Conservation (phyloP, 192 early-diverging fungal species). For the Backusella psychrophila region DNA sequence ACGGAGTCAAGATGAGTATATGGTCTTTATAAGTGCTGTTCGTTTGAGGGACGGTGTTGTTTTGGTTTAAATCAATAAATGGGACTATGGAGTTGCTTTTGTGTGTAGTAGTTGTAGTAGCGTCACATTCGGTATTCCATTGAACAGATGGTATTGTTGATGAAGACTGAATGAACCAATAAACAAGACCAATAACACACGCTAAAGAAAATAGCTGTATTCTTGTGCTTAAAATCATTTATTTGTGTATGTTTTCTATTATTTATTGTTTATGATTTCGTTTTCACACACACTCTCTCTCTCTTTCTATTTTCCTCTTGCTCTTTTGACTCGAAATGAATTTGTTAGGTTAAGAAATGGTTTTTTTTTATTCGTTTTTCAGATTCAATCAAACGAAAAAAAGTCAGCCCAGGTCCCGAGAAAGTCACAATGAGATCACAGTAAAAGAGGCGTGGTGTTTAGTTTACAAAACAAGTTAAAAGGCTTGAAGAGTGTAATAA, state of each 20-base stretch:
- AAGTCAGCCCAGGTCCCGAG: background rate
- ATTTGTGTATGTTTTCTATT: background rate
- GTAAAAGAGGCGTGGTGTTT: background rate
- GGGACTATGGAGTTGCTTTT: background rate
- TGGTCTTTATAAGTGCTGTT: conserved; percentile 9
- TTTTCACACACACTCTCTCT: background rate
- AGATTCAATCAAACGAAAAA: background rate
- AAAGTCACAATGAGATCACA: conserved; percentile 2
- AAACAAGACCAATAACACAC: background rate
- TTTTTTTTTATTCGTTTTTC: background rate
- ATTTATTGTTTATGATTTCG: background rate
- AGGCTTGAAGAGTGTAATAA: background rate
- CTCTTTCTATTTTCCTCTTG: background rate
- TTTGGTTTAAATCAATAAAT: background rate
- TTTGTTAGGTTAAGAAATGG: background rate
- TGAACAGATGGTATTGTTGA: background rate
- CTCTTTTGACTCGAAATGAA: background rate
- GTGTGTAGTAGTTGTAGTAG: background rate
- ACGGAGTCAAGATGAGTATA: conserved; percentile 64
- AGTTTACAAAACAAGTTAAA: conserved; percentile 4
- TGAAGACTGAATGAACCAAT: background rate
- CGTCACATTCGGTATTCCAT: background rate
- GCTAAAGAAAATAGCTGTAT: background rate
- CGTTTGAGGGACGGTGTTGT: background rate
- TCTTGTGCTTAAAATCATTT: conserved; percentile 7